Percentiles rank a stretch among this genome's conserved stretches.
Evolutionary conservation across 495 filamentous ascomycete genomes (phyloP).

Genomic region (Aeminium ludgeri): DNA sequence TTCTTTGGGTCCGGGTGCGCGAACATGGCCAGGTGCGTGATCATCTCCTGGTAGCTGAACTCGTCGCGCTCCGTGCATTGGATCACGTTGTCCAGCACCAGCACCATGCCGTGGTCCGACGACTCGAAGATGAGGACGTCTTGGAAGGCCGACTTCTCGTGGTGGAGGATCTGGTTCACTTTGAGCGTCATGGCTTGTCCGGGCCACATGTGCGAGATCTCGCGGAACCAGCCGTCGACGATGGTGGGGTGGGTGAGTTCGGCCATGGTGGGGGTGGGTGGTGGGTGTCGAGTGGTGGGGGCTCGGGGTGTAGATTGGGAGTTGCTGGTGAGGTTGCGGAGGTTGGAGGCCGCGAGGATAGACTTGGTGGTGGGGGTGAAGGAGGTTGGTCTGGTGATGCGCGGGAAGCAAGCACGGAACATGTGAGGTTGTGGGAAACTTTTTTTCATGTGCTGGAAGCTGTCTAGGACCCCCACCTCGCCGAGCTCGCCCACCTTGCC

Average conservation of each 20-base stretch:
- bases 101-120: slow-evolving; percentile 85
- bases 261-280: slow-evolving; percentile 15
- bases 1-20: slow-evolving; percentile 95
- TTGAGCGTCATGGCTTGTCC: slow-evolving; percentile 97
- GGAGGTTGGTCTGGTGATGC: too few species aligned
- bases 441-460: too few species aligned
- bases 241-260: slow-evolving; percentile 46
- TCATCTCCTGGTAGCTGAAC: slow-evolving; percentile 98
- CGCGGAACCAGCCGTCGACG: slow-evolving; percentile 98
- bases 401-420: too few species aligned
- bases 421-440: too few species aligned
- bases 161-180: slow-evolving; percentile 93
- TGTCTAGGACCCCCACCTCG: too few species aligned
- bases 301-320: neutral
- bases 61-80: slow-evolving; percentile 97
- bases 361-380: too few species aligned
- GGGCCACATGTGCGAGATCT: slow-evolving; percentile 95
- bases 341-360: too few species aligned
- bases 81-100: slow-evolving; percentile 98
- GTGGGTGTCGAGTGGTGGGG: neutral
- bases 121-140: slow-evolving; percentile 97
- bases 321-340: neutral
- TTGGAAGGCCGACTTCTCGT: slow-evolving; percentile 98
- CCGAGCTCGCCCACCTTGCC: too few species aligned
- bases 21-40: slow-evolving; percentile 96